phyloP scores from a whole-genome alignment of 495 filamentous ascomycete genomes.

The Chlorociboria aeruginascens region DNA sequence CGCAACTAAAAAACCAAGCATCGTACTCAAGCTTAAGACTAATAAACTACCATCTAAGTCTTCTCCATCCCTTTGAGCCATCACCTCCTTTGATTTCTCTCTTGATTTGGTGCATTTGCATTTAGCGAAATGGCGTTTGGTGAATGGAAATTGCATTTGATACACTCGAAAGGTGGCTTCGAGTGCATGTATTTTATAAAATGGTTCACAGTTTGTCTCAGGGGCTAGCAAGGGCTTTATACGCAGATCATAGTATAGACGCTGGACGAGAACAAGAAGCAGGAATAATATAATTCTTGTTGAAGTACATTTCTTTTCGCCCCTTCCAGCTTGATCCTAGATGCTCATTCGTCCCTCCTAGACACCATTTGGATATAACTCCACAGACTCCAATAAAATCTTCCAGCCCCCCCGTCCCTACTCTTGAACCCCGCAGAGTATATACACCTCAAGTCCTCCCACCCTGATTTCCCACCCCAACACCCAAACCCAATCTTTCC shows the following conservation, averaged over 20 bases:
- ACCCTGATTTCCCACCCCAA: neutral
- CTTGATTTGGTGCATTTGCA: constrained; percentile 2
- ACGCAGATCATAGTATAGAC: too few relatives aligned
- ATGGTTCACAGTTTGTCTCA: too few relatives aligned
- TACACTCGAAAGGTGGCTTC: neutral
- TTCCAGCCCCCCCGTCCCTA: neutral
- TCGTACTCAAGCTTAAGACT: neutral
- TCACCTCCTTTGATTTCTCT: neutral
- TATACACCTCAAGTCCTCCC: neutral
- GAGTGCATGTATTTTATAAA: too few relatives aligned
- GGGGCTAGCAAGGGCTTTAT: too few relatives aligned
- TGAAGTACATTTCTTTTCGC: too few relatives aligned
- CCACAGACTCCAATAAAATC: neutral
- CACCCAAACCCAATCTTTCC: constrained; percentile 34
- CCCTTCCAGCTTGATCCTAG: neutral
- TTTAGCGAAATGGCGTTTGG: constrained; percentile 13
- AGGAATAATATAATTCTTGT: too few relatives aligned
- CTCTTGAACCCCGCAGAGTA: constrained; percentile 7
- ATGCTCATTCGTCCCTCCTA: neutral
- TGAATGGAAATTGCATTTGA: neutral
- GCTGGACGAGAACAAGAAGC: too few relatives aligned
- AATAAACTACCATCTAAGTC: neutral
- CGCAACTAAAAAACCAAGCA: neutral
- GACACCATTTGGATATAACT: neutral
- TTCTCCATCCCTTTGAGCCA: neutral